Evolutionary conservation across 192 early-diverging fungal species (phyloP).

Genomic region (Geranomyces michiganensis): DNA sequence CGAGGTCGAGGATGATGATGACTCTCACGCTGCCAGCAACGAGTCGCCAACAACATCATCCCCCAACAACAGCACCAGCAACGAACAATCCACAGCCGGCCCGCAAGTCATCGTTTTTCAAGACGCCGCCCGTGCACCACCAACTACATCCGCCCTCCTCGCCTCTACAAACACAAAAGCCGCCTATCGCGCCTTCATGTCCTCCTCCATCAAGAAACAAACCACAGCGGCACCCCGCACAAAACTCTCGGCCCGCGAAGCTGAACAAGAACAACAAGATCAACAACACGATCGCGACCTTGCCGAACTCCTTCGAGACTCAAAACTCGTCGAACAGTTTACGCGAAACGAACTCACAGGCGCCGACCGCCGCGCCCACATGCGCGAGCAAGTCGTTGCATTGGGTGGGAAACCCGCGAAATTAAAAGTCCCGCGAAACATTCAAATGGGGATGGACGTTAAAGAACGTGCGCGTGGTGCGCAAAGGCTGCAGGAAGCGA

Average conservation of each 20-base stretch:
- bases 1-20: constrained; percentile 20
- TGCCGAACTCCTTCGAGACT: constrained; percentile 46
- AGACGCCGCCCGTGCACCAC: constrained; percentile 1
- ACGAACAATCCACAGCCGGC: neutral
- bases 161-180: neutral
- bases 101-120: constrained; percentile 26
- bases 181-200: constrained; percentile 25
- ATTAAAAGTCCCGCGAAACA: constrained; percentile 40
- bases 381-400: constrained; percentile 40
- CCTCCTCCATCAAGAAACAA: constrained; percentile 19
- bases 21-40: neutral
- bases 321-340: constrained; percentile 54
- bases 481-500: constrained; percentile 48
- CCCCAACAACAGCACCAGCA: neutral
- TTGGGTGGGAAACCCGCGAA: constrained; percentile 43
- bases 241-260: constrained; percentile 18
- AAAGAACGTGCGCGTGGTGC: constrained; percentile 34
- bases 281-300: constrained; percentile 53
- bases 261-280: constrained; percentile 41
- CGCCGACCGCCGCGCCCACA: constrained; percentile 45
- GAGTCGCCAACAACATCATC: too few relatives aligned
- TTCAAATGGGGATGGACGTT: constrained; percentile 35
- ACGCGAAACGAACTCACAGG: constrained; percentile 44
- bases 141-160: neutral
- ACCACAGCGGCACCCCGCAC: neutral